Conservation (phyloP, 148 eudicot species). For the Chenopodium formosanum region DNA sequence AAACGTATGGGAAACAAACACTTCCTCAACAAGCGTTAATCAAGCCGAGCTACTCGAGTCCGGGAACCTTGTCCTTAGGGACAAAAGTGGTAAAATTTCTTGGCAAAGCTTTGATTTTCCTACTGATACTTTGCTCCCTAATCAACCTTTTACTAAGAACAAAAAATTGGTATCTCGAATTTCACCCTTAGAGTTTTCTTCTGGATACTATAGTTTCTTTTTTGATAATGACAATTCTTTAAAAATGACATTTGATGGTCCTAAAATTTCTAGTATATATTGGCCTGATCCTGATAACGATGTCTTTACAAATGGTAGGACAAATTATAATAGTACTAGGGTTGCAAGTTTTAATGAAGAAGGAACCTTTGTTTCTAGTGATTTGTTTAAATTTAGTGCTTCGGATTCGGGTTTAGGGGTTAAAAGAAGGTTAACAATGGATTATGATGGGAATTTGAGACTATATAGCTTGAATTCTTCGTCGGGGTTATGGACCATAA, state of each 20-base stretch:
- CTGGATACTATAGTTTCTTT: conserved; percentile 38
- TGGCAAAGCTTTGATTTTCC: conserved; percentile 44
- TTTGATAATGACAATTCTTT: conserved; percentile 39
- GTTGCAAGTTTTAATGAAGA: conserved; percentile 32
- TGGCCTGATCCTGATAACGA: conserved; percentile 35
- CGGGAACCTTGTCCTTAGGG: conserved; percentile 30
- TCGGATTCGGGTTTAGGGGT: conserved; percentile 42
- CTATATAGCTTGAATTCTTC: conserved; percentile 47
- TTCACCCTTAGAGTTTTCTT: conserved; percentile 29
- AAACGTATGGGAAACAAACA: conserved; percentile 32
- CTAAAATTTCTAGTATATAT: conserved; percentile 25
- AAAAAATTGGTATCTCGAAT: conserved; percentile 27
- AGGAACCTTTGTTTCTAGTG: conserved; percentile 43
- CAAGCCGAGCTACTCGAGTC: conserved; percentile 22
- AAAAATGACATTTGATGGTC: conserved; percentile 29
- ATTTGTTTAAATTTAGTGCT: conserved; percentile 35
- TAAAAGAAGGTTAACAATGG: conserved; percentile 48
- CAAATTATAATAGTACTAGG: conserved; percentile 32
- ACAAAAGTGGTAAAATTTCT: conserved; percentile 2
- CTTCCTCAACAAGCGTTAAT: conserved; percentile 15
- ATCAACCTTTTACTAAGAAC: conserved; percentile 31
- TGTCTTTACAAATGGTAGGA: conserved; percentile 18
- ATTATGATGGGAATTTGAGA: conserved; percentile 61
- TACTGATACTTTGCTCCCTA: conserved; percentile 49
- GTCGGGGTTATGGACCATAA: conserved; percentile 38